These are phyloP conservation scores for Trypanosoma vivax DNA, from an alignment of 208 protist genomes.

Conservation along the genomic window DNA sequence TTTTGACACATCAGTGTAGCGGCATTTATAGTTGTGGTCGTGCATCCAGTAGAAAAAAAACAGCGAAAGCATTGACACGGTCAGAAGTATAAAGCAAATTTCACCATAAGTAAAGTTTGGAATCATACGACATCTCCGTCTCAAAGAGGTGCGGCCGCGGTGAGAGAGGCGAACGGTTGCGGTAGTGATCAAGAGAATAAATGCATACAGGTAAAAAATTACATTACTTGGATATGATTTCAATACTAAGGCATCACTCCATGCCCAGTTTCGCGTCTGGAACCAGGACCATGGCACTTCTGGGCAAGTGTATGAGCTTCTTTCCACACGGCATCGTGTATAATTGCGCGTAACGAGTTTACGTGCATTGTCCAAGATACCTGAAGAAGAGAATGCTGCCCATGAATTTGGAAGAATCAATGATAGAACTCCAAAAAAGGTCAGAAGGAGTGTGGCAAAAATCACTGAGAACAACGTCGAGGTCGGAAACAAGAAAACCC, in stretches of 20 bases:
- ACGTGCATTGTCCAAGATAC: conserved; percentile 25
- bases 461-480: neutral
- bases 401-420: conserved; percentile 55
- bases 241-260: conserved; percentile 24
- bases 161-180: conserved; percentile 19
- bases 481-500: neutral
- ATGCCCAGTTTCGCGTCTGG: conserved; percentile 24
- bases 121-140: neutral
- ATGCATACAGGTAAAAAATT: conserved; percentile 53
- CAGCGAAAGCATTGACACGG: conserved; percentile 21
- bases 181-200: conserved; percentile 19
- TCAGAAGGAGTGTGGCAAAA: conserved; percentile 14
- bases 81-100: conserved; percentile 22
- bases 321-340: conserved; percentile 5
- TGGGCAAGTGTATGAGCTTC: conserved; percentile 17
- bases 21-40: conserved; percentile 52
- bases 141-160: conserved; percentile 7
- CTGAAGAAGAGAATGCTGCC: conserved; percentile 14
- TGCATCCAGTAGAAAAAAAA: conserved; percentile 63
- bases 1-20: neutral
- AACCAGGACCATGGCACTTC: conserved; percentile 44
- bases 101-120: conserved; percentile 18
- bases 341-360: conserved; percentile 1
- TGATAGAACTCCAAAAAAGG: conserved; percentile 23
- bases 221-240: conserved; percentile 64